A percentile compares a stretch with the other conserved stretches of the same genome.
These are phyloP conservation scores for Colletotrichum neosansevieriae DNA, from an alignment of 2,329 filamentous ascomycete genomes.

Conservation along the genomic window DNA sequence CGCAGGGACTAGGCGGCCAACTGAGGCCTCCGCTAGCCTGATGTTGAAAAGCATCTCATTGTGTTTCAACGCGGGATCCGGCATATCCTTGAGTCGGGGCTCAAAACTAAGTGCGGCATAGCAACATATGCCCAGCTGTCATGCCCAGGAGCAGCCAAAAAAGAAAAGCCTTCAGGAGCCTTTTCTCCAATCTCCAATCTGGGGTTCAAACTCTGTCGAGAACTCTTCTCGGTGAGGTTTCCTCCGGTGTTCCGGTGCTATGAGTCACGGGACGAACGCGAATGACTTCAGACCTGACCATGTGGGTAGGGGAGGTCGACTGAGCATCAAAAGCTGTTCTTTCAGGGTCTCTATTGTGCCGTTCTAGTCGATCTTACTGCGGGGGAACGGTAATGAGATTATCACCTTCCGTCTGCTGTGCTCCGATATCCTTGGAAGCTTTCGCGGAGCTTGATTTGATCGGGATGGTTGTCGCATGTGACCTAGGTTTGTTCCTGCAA, in stretches of 20 bases:
- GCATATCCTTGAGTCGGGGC: conserved; percentile 6
- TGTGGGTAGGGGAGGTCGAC: too few species aligned
- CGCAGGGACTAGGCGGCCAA: conserved; percentile 1
- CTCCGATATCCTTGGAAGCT: too few species aligned
- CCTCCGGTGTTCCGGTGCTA: neutral
- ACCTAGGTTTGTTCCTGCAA: too few species aligned
- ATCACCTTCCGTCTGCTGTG: too few species aligned
- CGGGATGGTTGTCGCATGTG: too few species aligned
- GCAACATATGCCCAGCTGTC: neutral
- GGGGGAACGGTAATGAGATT: too few species aligned
- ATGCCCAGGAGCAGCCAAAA: neutral
- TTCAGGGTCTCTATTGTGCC: too few species aligned
- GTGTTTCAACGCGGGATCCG: neutral
- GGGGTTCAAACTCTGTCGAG: neutral
- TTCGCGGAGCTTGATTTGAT: too few species aligned
- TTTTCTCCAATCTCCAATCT: neutral
- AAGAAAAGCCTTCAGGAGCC: neutral
- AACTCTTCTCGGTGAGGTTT: conserved; percentile 1
- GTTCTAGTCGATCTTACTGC: too few species aligned
- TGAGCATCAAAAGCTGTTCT: too few species aligned
- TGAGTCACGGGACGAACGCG: neutral
- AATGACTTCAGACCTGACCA: too few species aligned
- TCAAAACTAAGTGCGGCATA: neutral
- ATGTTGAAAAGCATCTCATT: neutral
- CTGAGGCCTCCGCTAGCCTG: conserved; percentile 2